These are phyloP conservation scores for Irpex sp. DNA, from an alignment of 1,284 basidiomycete genomes.

Conservation along the genomic window DNA sequence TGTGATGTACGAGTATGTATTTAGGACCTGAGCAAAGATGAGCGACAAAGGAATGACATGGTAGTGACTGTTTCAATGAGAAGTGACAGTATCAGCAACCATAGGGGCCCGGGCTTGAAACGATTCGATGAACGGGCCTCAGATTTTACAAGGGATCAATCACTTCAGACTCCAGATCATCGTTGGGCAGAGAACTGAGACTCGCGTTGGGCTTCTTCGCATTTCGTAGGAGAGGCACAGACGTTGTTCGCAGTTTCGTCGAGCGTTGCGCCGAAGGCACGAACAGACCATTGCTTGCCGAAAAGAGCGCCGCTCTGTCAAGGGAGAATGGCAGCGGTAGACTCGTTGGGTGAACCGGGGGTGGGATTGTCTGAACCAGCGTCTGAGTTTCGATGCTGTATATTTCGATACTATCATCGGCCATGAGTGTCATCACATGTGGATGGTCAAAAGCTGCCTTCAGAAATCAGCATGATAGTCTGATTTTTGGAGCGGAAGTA, in stretches of 20 bases:
- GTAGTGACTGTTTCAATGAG: too few species aligned
- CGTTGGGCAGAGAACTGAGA: neutral
- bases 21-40: neutral
- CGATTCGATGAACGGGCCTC: too few species aligned
- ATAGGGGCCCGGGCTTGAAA: too few species aligned
- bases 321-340: conserved; percentile 16
- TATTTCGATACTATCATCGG: conserved; percentile 76
- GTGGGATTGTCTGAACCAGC: conserved; percentile 67
- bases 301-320: conserved; percentile 33
- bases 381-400: conserved; percentile 77
- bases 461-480: conserved; percentile 1
- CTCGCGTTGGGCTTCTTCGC: neutral
- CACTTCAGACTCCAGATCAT: neutral
- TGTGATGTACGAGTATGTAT: neutral
- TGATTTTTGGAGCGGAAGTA: neutral
- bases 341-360: conserved; percentile 36
- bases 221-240: conserved; percentile 18
- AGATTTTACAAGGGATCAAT: neutral
- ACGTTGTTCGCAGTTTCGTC: conserved; percentile 43
- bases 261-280: conserved; percentile 59
- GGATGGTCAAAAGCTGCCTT: conserved; percentile 75
- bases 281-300: conserved; percentile 51
- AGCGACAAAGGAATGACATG: too few species aligned
- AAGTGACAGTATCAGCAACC: too few species aligned
- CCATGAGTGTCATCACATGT: conserved; percentile 73